Percentiles rank a stretch among this genome's conserved stretches.
These are phyloP conservation scores for Echria macrotheca DNA, from an alignment of 495 filamentous ascomycete genomes.

Conservation along the genomic window DNA sequence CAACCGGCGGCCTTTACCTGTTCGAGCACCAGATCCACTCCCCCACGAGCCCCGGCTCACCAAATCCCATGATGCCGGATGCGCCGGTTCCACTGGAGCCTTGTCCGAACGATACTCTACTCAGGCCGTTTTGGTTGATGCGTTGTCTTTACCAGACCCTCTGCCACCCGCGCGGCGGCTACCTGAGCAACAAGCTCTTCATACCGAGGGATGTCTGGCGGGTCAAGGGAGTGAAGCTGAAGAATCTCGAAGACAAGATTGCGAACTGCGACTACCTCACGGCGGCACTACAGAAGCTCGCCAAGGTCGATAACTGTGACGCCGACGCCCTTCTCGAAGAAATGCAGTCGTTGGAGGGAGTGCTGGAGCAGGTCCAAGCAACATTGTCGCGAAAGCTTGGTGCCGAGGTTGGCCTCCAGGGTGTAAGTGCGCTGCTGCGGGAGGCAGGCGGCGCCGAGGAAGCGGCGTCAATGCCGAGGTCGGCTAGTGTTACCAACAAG, in stretches of 20 bases:
- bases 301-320: conserved; percentile 78
- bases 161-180: conserved; percentile 84
- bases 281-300: conserved; percentile 78
- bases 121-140: conserved; percentile 96
- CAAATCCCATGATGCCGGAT: conserved; percentile 48
- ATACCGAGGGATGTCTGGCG: conserved; percentile 89
- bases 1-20: conserved; percentile 66
- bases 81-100: conserved; percentile 78
- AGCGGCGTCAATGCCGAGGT: conserved; percentile 39
- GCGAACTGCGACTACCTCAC: conserved; percentile 89
- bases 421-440: conserved; percentile 61
- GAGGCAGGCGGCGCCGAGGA: conserved; percentile 42
- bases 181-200: conserved; percentile 84
- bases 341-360: conserved; percentile 84
- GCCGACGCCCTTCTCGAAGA: conserved; percentile 89
- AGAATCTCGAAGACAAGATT: conserved; percentile 87
- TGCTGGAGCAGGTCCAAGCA: conserved; percentile 80
- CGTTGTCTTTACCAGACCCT: conserved; percentile 88
- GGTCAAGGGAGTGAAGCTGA: conserved; percentile 89
- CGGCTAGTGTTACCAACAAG: conserved; percentile 57
- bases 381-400: conserved; percentile 78
- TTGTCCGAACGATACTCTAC: conserved; percentile 78
- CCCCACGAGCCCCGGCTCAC: conserved; percentile 59
- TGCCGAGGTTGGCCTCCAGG: conserved; percentile 79
- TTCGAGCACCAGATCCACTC: conserved; percentile 84